Evolutionary conservation across 2,329 filamentous ascomycete genomes (phyloP), one percentile per base, ranked within the genome.

Genomic region (Nemania serpens): DNA sequence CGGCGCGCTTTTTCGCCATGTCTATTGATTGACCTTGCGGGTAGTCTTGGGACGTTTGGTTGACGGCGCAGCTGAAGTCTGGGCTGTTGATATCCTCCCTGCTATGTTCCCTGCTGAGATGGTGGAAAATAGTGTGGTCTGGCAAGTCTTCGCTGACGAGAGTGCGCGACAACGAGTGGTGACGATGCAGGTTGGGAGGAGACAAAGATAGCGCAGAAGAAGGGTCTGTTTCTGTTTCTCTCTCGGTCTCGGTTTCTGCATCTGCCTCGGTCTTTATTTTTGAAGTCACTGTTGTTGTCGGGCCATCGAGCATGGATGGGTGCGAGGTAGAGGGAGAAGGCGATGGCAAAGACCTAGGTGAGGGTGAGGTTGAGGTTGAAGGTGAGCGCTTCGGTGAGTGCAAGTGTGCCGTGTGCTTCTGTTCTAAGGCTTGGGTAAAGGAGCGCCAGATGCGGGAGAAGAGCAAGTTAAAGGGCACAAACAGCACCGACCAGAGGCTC

Each of bases 401-500:
- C 58, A 54, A 9, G 22, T 53, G 50, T 36, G 58, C n/a, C 47
- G 25, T 45, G 55, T 34, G 49, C 41, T 47, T 63, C 54, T 58
- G 65, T 55, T 64, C 51, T 18, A 61, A 65, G 66, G 63, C 39
- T 22, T 43, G 56, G 34, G 62, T 20, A 45, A 63, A 55, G 65
- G 68, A 65, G 61, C 53, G 66, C 66, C 70, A 70, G 68, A 72
- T 60, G 65, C 68, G 68, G 64, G 67, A 62, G 61, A 70, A 70
- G 59, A 74, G 61, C 60, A 71, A 68, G 62, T 69, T 66, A 60
- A 74, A 72, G 58, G 70, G 66, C 65, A 71, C 72, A 74, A 75
- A 73, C 72, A 74, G 67, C 48, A 62, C 71, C 65, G 73, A 68
- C 72, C 71, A 74, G 61, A 75, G 55, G 64, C 58, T 70, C 65